Evolutionary conservation across 1,284 basidiomycete species (phyloP).

Genomic region (Ceraceosorus guamensis): DNA sequence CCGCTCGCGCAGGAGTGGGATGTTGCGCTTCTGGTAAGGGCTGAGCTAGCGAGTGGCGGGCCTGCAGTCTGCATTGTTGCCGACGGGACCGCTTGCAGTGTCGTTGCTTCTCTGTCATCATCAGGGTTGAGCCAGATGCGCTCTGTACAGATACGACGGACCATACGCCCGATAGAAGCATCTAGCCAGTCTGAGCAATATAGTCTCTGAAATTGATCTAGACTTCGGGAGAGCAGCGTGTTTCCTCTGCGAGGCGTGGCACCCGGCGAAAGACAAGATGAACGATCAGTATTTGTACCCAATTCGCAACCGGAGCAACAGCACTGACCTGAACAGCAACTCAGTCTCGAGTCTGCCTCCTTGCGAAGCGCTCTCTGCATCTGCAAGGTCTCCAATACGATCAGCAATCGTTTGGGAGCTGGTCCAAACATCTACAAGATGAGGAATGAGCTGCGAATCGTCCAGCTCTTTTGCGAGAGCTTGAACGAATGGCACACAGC

Average conservation of each 20-base stretch:
- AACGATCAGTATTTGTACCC: not conserved
- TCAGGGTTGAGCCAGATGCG: constrained; percentile 11
- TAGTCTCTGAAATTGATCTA: constrained; percentile 33
- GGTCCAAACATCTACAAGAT: constrained; percentile 28
- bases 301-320: not conserved
- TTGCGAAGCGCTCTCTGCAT: constrained; percentile 22
- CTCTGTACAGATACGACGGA: constrained; percentile 30
- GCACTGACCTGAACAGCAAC: constrained; percentile 26
- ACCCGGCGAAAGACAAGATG: not conserved
- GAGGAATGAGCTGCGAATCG: constrained; percentile 25
- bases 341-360: constrained; percentile 24
- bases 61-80: not conserved
- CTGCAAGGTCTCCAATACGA: constrained; percentile 21
- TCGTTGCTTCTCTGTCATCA: not conserved
- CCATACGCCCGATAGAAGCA: constrained; percentile 25
- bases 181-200: constrained; percentile 30
- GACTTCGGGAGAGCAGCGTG: constrained; percentile 30
- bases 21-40: not conserved
- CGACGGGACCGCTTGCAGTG: not conserved
- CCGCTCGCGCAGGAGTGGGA: too few species aligned
- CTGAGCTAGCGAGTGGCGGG: too few species aligned
- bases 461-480: constrained; percentile 22
- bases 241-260: constrained; percentile 14
- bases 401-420: constrained; percentile 30
- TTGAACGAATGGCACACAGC: constrained; percentile 16